Percentiles rank a stretch among this genome's conserved stretches.
These are phyloP conservation scores for Nakazawaea pomicola DNA, from an alignment of 805 yeast genomes.

Conservation along the genomic window DNA sequence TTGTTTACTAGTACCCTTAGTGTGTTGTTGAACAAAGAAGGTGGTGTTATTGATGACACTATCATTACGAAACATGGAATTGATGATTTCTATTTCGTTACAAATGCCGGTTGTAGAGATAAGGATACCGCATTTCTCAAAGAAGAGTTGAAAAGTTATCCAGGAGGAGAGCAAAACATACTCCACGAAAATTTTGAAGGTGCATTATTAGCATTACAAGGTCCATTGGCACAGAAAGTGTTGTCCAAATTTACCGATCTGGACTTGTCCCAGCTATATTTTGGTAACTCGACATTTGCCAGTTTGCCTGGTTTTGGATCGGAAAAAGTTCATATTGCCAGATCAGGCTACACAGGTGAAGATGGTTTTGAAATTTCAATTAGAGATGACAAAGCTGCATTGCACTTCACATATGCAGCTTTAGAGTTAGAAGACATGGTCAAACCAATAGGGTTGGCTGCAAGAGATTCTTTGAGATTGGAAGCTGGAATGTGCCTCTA, in stretches of 20 bases:
- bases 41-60: constrained; percentile 92
- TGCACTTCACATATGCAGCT: constrained; percentile 56
- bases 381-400: constrained; percentile 48
- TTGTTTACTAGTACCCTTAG: constrained; percentile 67
- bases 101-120: constrained; percentile 92
- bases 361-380: constrained; percentile 95
- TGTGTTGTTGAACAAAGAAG: constrained; percentile 61
- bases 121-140: constrained; percentile 68
- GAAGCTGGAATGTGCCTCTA: constrained; percentile 99
- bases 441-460: constrained; percentile 94
- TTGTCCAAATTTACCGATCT: constrained; percentile 59
- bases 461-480: constrained; percentile 89
- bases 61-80: constrained; percentile 83
- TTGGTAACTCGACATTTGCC: constrained; percentile 63
- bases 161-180: constrained; percentile 24
- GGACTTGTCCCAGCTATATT: constrained; percentile 57
- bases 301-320: constrained; percentile 35
- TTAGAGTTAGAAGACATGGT: constrained; percentile 50
- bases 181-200: constrained; percentile 51
- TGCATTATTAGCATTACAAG: constrained; percentile 86
- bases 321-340: constrained; percentile 66
- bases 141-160: constrained; percentile 38
- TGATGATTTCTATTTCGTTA: constrained; percentile 75
- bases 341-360: constrained; percentile 98
- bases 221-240: constrained; percentile 74